Evolutionary conservation across 1,284 basidiomycete genomes (phyloP), one percentile per base, ranked within the genome.

Genomic region (Moniliella sp.): DNA sequence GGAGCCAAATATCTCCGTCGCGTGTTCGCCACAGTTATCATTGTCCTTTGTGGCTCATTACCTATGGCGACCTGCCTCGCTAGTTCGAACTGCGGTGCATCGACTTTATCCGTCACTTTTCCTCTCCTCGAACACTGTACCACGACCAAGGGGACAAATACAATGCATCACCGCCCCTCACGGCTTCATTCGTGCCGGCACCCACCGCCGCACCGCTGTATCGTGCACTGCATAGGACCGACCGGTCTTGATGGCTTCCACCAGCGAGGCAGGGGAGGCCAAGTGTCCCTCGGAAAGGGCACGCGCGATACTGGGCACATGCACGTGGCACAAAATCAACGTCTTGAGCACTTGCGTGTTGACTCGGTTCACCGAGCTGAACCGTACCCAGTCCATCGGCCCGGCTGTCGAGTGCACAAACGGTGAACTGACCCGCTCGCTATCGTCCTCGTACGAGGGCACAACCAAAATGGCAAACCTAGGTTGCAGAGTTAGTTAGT

Each of bases 321-420:
- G 40, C 1, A 58, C 50, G 25, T 58, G 46, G 12, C 45, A 42
- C 21, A 58, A 28, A 5, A 58, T 43, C 9, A 57, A 36, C 12
- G 55, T 57, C 43, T 99, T 99, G 64, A 84, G 82, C 2, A 97
- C 91, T 59, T 93, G 83, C 0, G 79, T 76, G 61, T 93, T 93
- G 12, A 97, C 88, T 15, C 91, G 75, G 57, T 93, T 97, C 38
- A 94, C 71, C 1, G 91, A 97, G 60, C 80, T 83, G 23, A 99
- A 71, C 84, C 86, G 94, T 8, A 79, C 73, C 91, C 91, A 99
- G 18, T 73, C 67, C 2, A 70, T 64, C 34, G 74, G 76, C 2
- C 50, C 50, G n/a, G 39, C 32, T 15, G 27, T 25, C 11, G 33
- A 9, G 1, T 30, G 18, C 8, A 2, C 28, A 9, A 12, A 7